Evolutionary conservation across 2,329 filamentous ascomycete species (phyloP), one percentile per base, ranked within the genome.

Genomic region (Fulvia fulva): DNA sequence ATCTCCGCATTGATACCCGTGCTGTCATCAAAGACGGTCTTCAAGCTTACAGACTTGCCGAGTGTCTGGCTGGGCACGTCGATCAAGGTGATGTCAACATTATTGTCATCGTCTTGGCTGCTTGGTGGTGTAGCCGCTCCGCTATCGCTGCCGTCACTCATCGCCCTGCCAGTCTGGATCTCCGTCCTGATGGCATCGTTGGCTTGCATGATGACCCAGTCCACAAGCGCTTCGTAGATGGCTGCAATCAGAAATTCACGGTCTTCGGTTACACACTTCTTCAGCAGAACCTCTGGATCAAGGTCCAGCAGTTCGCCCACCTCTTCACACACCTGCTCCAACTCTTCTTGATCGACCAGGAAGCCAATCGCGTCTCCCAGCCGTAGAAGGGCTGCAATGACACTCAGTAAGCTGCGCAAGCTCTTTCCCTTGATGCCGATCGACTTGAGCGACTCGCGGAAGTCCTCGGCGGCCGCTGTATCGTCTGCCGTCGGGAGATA

Each of bases 1-100:
- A 99, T 97, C 77, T 99, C 94, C 0, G 88, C 83, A 67, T 97
- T 97, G 76, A 99, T 97, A 53, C 94, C 94, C 21, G 87, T 80
- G n/a, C 81, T 84, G 67, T 97, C 94, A 65, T 99, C 93, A 67
- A 99, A 99, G 34, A 97, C 85, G 14, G 90, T 90, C 41, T 91
- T 89, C 77, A 99, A 85, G 12, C 90, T 86, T n/a, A 95, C 76
- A 0, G 93, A 94, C 74, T 94, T 97, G 58, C 89, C 91, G 0
- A 99, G 80, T 1, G 83, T 81, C 28, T 90, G 86, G 62, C 87
- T 84, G 0, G 94, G 91, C 8, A 97, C 82, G 65, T 97, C 94
- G 5, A 99, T 78, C 8, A 99, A 81, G 0, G 91, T 95, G 61
- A 99, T 87, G 71, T 87, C 90, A 37, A 97, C 93, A 1, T 91